Conservation (phyloP, 2,329 filamentous ascomycete genomes). For the Aspergillus brunneoviolaceus region DNA sequence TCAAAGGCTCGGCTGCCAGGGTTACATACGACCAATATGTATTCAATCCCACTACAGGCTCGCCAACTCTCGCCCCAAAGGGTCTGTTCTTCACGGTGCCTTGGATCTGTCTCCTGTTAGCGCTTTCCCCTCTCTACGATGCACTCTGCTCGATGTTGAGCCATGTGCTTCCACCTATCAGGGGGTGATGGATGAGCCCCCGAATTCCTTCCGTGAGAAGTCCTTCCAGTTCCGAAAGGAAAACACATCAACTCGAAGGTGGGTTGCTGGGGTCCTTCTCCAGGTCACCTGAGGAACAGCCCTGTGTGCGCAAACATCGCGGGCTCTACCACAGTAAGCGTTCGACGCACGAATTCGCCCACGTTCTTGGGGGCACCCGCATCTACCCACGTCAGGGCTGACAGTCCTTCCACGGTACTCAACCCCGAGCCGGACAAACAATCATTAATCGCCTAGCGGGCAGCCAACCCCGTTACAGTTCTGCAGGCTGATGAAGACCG, state of each 20-base stretch:
- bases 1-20: neutral
- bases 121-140: neutral
- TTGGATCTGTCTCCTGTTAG: neutral
- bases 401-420: neutral
- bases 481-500: slow-evolving; percentile 1
- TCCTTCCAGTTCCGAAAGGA: neutral
- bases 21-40: slow-evolving; percentile 1
- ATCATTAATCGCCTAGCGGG: neutral
- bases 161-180: neutral
- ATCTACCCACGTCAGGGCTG: neutral
- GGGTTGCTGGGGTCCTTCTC: neutral
- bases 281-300: neutral
- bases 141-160: neutral
- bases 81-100: slow-evolving; percentile 3
- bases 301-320: neutral
- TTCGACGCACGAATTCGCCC: neutral
- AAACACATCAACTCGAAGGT: neutral
- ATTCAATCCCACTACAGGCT: slow-evolving; percentile 1
- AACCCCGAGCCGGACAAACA: neutral
- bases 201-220: neutral
- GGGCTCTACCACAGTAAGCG: neutral
- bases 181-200: neutral
- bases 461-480: neutral
- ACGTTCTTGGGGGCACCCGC: neutral
- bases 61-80: neutral